Evolutionary conservation across 495 filamentous ascomycete genomes (phyloP), one percentile per base, ranked within the genome.

Genomic region (Annulohypoxylon moriforme): DNA sequence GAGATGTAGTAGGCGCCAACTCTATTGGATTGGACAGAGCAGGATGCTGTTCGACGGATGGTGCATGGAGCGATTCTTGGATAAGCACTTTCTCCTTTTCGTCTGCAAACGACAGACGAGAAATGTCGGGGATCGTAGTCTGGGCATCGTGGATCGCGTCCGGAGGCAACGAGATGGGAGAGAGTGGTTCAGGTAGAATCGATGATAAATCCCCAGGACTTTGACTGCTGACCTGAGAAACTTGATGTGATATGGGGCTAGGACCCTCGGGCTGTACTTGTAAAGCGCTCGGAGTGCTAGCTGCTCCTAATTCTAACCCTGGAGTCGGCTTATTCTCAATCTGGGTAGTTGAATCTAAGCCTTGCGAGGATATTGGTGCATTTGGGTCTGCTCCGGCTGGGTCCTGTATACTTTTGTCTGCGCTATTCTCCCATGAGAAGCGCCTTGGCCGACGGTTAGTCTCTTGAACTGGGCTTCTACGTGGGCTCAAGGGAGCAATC

Each of bases 391-490:
- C 29, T n/a, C 63, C 57, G 16, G 11, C 40, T 47, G 74, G 25
- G 59, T 34, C 52, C 20, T 34, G 11, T 29, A 14, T 20, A 11
- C 74, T 63, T 71, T 79, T 71, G 49, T 82, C 80, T 11, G 76
- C 24, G n/a, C 66, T 68, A 22, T 75, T 62, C 69, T 89, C 86
- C 86, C 86, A 89, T 2, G 87, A 89, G 64, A 88, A 89, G 14
- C 82, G 81, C 49, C 76, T 80, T 22, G 74, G 75, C 0, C 70
- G 73, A 11, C 55, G 62, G 4, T 38, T 64, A 10, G 58, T 64
- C 29, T 62, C 61, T 1, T 65, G 67, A 8, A 64, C 24, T 24
- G 66, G 66, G 18, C 67, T 73, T 61, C 72, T 59, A 1, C 14
- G 59, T 27, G 71, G 47, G 42, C 72, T 69, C 16, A 72, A 25